Percentiles rank a stretch among this genome's conserved stretches.
Conservation (phyloP, 495 filamentous ascomycete species). For the Aspergillus coremiiformis region DNA sequence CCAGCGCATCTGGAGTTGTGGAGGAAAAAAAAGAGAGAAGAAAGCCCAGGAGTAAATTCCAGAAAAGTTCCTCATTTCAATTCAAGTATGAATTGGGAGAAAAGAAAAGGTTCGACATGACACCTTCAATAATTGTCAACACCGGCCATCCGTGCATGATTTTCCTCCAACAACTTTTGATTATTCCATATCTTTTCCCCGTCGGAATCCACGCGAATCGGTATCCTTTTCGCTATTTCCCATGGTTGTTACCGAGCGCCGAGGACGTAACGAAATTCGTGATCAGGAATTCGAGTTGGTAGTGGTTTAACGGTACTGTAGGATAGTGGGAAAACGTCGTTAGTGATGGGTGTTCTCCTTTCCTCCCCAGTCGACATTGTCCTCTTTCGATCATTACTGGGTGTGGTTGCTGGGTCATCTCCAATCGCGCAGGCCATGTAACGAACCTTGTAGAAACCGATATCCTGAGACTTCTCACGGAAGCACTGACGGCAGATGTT, state of each 20-base stretch:
- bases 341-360: conserved; percentile 8
- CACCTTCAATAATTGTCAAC: conserved; percentile 20
- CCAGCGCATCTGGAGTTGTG: conserved; percentile 12
- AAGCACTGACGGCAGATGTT: conserved; percentile 99
- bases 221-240: conserved; percentile 6
- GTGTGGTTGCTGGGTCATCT: background rate
- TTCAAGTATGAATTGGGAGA: conserved; percentile 15
- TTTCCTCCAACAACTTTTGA: conserved; percentile 5
- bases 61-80: conserved; percentile 32
- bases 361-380: background rate
- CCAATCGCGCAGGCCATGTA: conserved; percentile 2
- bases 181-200: conserved; percentile 3
- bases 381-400: conserved; percentile 2
- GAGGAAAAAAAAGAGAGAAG: conserved; percentile 12
- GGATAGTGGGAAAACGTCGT: conserved; percentile 1
- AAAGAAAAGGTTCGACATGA: conserved; percentile 14
- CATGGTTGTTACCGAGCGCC: conserved; percentile 18
- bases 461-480: conserved; percentile 90
- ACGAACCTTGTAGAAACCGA: conserved; percentile 91
- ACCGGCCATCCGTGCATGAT: conserved; percentile 17
- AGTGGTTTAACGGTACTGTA: conserved; percentile 48
- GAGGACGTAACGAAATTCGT: conserved; percentile 28
- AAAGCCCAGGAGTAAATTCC: background rate
- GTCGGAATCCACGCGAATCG: conserved; percentile 7
- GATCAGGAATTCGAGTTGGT: conserved; percentile 30